These are phyloP conservation scores for Pseudocercospora fuligena DNA, from an alignment of 2,329 filamentous ascomycete species.

Conservation along the genomic window DNA sequence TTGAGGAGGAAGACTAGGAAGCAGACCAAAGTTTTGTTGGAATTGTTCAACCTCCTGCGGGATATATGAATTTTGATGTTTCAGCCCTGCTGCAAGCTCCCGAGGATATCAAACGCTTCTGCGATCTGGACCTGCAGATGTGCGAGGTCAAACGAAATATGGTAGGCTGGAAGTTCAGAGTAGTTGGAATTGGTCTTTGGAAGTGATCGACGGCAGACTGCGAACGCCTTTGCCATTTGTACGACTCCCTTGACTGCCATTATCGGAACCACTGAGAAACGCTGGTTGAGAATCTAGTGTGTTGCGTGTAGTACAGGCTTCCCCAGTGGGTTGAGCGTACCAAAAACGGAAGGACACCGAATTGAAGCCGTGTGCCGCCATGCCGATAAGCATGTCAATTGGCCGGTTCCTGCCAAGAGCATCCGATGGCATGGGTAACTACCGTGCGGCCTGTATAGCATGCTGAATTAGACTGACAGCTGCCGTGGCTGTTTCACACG, in stretches of 20 bases:
- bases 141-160: conserved; percentile 13
- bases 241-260: conserved; percentile 11
- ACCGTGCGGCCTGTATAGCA: conserved; percentile 23
- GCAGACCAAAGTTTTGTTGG: conserved; percentile 2
- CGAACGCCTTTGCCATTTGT: conserved; percentile 22
- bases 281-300: conserved; percentile 22
- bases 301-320: conserved; percentile 13
- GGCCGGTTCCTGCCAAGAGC: conserved; percentile 20
- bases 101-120: conserved; percentile 17
- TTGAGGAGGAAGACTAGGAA: background rate
- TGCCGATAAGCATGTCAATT: conserved; percentile 17
- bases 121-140: conserved; percentile 11
- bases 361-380: conserved; percentile 22
- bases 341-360: conserved; percentile 19
- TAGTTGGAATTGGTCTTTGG: conserved; percentile 7
- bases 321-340: conserved; percentile 13
- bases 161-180: conserved; percentile 8
- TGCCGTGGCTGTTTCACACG: conserved; percentile 20
- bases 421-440: conserved; percentile 14
- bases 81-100: conserved; percentile 19
- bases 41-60: conserved; percentile 12
- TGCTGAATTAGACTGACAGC: conserved; percentile 22
- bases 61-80: conserved; percentile 12
- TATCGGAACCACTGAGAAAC: conserved; percentile 11
- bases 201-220: conserved; percentile 3